Percentiles rank a stretch among this genome's conserved stretches.
These are phyloP conservation scores for Phycomyces nitens DNA, from an alignment of 192 early-diverging fungal genomes.

Conservation along the genomic window DNA sequence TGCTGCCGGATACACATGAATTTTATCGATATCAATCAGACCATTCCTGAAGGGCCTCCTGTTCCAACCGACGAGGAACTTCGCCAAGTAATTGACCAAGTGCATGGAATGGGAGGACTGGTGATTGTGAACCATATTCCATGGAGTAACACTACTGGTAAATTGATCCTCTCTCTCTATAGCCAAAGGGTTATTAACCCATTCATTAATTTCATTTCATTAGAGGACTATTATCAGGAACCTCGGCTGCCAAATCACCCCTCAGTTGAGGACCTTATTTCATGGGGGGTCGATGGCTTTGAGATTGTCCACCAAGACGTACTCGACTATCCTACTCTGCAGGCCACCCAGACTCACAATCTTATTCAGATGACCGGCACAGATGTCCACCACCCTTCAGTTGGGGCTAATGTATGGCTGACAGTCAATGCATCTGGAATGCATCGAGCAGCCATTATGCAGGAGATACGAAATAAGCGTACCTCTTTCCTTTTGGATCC, in stretches of 20 bases:
- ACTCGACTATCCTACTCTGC: constrained; percentile 56
- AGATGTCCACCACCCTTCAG: constrained; percentile 62
- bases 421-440: constrained; percentile 45
- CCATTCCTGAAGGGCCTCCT: constrained; percentile 42
- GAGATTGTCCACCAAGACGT: constrained; percentile 61
- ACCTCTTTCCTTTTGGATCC: constrained; percentile 67
- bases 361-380: constrained; percentile 60
- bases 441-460: constrained; percentile 48
- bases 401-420: constrained; percentile 61
- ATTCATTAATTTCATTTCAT: too few species aligned
- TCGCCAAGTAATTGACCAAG: constrained; percentile 49
- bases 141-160: constrained; percentile 66
- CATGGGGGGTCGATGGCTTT: constrained; percentile 71
- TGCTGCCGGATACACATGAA: constrained; percentile 73
- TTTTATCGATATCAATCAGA: constrained; percentile 59
- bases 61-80: constrained; percentile 63
- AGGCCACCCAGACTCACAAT: constrained; percentile 43
- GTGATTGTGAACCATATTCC: constrained; percentile 78
- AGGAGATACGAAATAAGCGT: constrained; percentile 51
- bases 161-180: neutral
- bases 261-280: constrained; percentile 48
- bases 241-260: constrained; percentile 62
- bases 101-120: constrained; percentile 64
- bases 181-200: neutral
- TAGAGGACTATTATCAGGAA: constrained; percentile 49